Evolutionary conservation across 1,284 basidiomycete genomes (phyloP).

Genomic region (Trametes sp.): DNA sequence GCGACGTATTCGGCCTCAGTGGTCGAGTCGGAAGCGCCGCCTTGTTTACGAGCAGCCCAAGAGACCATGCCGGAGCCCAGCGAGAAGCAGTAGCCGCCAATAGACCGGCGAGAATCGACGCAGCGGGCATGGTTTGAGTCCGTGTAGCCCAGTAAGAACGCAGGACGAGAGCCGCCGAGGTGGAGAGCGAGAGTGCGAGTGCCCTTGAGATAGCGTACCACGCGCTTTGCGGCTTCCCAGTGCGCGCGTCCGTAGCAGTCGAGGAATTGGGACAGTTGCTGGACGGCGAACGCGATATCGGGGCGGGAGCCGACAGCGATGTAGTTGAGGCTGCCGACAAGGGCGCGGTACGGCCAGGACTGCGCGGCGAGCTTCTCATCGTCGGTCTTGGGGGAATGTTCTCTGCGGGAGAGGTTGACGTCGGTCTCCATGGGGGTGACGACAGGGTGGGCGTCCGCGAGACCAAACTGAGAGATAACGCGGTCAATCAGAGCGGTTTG

Average conservation of each 20-base stretch:
- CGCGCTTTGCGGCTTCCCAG: conserved; percentile 35
- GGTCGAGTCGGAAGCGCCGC: conserved; percentile 38
- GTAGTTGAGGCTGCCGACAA: conserved; percentile 32
- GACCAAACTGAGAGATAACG: conserved; percentile 42
- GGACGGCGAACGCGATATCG: conserved; percentile 27
- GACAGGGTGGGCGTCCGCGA: conserved; percentile 31
- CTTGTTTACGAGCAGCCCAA: conserved; percentile 43
- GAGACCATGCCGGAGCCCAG: conserved; percentile 38
- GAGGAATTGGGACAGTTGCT: conserved; percentile 27
- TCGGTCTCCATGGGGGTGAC: conserved; percentile 18
- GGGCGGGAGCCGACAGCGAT: conserved; percentile 27
- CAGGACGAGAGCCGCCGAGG: conserved; percentile 28
- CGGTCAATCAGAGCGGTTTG: conserved; percentile 48
- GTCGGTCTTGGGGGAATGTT: neutral
- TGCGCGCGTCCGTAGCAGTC: conserved; percentile 26
- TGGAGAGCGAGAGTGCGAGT: conserved; percentile 22
- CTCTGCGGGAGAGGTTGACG: conserved; percentile 4
- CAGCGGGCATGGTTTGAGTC: conserved; percentile 44
- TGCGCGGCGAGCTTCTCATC: conserved; percentile 6
- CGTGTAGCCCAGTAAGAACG: conserved; percentile 45
- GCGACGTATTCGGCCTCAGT: conserved; percentile 42
- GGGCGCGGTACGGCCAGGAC: conserved; percentile 20
- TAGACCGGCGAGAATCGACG: conserved; percentile 23
- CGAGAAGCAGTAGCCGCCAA: conserved; percentile 41
- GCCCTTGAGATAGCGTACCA: conserved; percentile 39